These are phyloP conservation scores for Leptodermis oblonga DNA, from an alignment of 257 asterid genomes.

Conservation along the genomic window DNA sequence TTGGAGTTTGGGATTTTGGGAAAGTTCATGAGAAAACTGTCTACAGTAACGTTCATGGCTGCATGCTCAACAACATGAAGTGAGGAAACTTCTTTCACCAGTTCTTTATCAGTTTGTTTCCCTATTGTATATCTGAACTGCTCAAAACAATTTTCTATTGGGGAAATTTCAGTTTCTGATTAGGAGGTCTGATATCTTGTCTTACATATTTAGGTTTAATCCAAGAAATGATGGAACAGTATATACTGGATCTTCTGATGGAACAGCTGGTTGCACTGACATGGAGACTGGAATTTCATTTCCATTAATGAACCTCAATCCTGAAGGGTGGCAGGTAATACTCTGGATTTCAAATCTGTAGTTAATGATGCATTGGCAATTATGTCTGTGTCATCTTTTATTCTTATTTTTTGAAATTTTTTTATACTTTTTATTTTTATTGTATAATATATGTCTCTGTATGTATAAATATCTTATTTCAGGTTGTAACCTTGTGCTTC, in stretches of 20 bases:
- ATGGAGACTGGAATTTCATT: slow-evolving; percentile 83
- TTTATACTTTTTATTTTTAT: too few relatives aligned
- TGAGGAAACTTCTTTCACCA: slow-evolving; percentile 31
- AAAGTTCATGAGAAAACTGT: slow-evolving; percentile 83
- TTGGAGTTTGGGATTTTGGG: slow-evolving; percentile 93
- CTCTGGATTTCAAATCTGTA: neutral
- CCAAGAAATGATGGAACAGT: slow-evolving; percentile 74
- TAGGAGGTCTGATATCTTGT: slow-evolving; percentile 2
- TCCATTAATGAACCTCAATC: slow-evolving; percentile 80
- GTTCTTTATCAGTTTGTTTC: slow-evolving; percentile 6
- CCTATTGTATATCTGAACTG: slow-evolving; percentile 1
- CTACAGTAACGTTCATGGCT: slow-evolving; percentile 68
- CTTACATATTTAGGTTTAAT: slow-evolving; percentile 51
- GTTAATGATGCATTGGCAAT: neutral
- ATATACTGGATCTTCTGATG: slow-evolving; percentile 92
- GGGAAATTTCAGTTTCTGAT: neutral
- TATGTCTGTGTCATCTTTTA: neutral
- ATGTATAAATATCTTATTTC: neutral
- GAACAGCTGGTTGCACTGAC: slow-evolving; percentile 84
- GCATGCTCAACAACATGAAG: slow-evolving; percentile 91
- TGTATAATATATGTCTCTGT: too few relatives aligned
- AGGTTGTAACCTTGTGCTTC: slow-evolving; percentile 12
- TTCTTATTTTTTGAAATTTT: neutral
- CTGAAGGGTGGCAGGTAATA: slow-evolving; percentile 90
- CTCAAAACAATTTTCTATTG: slow-evolving; percentile 5